These are phyloP conservation scores for Rhizopogon rudus DNA, from an alignment of 768 basidiomycete genomes.

Conservation along the genomic window DNA sequence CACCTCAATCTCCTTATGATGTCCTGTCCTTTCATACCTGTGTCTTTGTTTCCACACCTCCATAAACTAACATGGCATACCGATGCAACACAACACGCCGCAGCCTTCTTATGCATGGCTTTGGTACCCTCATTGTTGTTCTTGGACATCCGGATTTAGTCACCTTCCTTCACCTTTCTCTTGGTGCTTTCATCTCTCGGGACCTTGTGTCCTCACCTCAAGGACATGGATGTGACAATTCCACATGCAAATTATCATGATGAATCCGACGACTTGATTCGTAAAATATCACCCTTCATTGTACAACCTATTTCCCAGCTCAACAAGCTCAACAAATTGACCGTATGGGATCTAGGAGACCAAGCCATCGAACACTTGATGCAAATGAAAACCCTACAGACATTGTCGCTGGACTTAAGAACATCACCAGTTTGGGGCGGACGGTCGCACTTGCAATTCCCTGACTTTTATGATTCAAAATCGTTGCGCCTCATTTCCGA, in stretches of 20 bases:
- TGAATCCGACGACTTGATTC: too few relatives aligned
- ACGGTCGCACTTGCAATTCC: neutral
- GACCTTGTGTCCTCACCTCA: neutral
- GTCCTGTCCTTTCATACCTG: conserved; percentile 8
- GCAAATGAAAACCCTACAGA: neutral
- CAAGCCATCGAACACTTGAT: neutral
- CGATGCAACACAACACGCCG: conserved; percentile 11
- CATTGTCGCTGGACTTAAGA: neutral
- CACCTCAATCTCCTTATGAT: conserved; percentile 5
- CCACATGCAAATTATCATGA: too few relatives aligned
- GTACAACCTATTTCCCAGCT: too few relatives aligned
- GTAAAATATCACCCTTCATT: too few relatives aligned
- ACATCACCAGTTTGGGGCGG: neutral
- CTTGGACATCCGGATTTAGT: neutral
- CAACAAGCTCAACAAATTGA: neutral
- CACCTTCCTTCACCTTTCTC: neutral
- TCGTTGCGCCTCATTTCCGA: neutral
- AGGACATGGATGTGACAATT: neutral
- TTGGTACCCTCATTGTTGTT: neutral
- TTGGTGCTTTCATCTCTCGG: neutral
- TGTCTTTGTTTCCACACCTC: conserved; percentile 19
- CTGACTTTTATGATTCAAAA: neutral
- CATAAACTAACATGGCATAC: conserved; percentile 18
- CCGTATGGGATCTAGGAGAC: neutral
- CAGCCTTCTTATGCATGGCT: conserved; percentile 17